Base-by-base conservation (phyloP, 2,329 filamentous ascomycete species). In the Pyrenophora tritici-repentis region DNA sequence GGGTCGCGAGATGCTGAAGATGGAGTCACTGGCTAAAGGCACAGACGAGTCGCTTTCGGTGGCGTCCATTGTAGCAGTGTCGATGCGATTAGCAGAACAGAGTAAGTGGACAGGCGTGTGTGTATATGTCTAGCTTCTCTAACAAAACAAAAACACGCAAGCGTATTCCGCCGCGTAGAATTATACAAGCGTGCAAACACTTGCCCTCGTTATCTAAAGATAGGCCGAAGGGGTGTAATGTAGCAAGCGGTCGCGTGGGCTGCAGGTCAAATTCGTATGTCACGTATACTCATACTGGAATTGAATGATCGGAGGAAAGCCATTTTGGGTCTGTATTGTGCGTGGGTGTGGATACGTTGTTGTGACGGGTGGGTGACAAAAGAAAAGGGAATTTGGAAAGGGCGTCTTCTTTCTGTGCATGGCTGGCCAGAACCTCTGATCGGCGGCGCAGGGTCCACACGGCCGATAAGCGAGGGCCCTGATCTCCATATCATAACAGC, bases 221-320 rank as follows among this genome's bases (percentile, higher is more conserved):
- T 44, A 24, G 31, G 31, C 32, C 32, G 17, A 35, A 20, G 18
- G 18, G 18, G 18, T 31, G 8, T 9, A 18, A 35, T 47, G 45
- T 33, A 52, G 46, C 43, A 41, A 50, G 42, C 36, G 35, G 44
- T 49, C 36, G 47, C 32, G n/a, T n/a, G 42, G 34, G 43, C 40
- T 53, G 42, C 24, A 31, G 48, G 47, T 68, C 58, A 68, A 26
- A 66, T 69, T 60, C 62, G 61, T 68, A 70, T 68, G 55, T 71
- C 69, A 58, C 59, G 54, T 61, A 67, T 68, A 55, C 60, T 60
- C 29, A 62, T 61, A 36, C 59, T 49, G 29, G 57, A 58, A 13
- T 56, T 65, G 43, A 59, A 63, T 33, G 59, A 63, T 63, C 53
- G 41, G n/a, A 65, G 52, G 46, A 66, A 67, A 42, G 59, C 54